Evolutionary conservation across 306 rosid species (phyloP).

Genomic region (Inga leiocalycina): DNA sequence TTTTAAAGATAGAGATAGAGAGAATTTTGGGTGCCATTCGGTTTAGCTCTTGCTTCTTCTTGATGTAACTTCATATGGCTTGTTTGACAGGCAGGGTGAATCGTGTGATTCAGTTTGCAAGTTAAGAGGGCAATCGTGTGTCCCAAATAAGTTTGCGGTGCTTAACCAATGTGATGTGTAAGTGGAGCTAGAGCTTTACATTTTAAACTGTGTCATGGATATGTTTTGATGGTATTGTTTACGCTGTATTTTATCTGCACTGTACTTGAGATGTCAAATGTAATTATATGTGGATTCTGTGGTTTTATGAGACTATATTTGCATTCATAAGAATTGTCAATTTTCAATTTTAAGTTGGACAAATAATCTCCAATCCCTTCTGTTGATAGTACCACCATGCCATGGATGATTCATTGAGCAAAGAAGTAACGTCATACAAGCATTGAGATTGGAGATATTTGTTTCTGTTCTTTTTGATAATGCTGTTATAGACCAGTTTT

Average conservation of each 20-base stretch:
- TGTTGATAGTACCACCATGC: constrained; percentile 14
- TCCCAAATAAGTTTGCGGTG: constrained; percentile 77
- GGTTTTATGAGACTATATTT: constrained; percentile 8
- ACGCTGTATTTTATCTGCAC: constrained; percentile 24
- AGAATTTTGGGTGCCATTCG: constrained; percentile 8
- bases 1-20: not conserved
- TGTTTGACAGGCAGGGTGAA: constrained; percentile 80
- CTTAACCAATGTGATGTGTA: constrained; percentile 91
- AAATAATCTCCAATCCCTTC: constrained; percentile 19
- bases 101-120: constrained; percentile 88
- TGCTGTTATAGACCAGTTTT: constrained; percentile 19
- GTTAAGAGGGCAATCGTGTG: constrained; percentile 83
- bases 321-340: not conserved
- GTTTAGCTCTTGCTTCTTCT: constrained; percentile 28
- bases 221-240: constrained; percentile 21
- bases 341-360: constrained; percentile 5
- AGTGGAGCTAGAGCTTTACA: constrained; percentile 41
- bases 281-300: not conserved
- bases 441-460: constrained; percentile 30
- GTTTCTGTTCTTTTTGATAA: constrained; percentile 23
- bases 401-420: constrained; percentile 27
- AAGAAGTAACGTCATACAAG: constrained; percentile 20
- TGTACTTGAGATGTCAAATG: constrained; percentile 13
- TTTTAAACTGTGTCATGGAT: constrained; percentile 24
- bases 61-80: constrained; percentile 39